phyloP scores from a whole-genome alignment of 78 protist genomes.

The Trichosphaerium sp. region DNA sequence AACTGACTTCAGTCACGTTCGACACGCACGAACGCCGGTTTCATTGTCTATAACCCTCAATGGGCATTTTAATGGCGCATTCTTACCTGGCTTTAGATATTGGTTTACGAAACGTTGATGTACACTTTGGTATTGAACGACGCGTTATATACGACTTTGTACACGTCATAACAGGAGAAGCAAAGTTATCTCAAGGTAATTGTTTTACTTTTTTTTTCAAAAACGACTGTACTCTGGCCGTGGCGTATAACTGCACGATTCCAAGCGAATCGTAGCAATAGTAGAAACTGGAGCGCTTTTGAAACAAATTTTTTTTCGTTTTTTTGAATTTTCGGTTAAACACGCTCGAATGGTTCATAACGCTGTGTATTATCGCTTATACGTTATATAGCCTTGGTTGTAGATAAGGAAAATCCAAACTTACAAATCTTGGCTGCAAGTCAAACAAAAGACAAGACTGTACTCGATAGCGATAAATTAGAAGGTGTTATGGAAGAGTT shows the following conservation, averaged over 20 bases:
- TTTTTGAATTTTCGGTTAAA: no score
- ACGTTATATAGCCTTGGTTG: slow-evolving; percentile 22
- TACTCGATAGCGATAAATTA: slow-evolving; percentile 14
- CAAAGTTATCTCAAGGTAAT: slow-evolving; percentile 9
- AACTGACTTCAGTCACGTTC: background rate
- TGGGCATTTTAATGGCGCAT: no score
- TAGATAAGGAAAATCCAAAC: slow-evolving; percentile 18
- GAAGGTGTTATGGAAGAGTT: slow-evolving; percentile 17
- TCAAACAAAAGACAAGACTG: slow-evolving; percentile 35
- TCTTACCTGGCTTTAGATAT: no score
- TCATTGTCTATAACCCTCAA: no score
- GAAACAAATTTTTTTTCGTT: no score
- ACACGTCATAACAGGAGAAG: slow-evolving; percentile 16
- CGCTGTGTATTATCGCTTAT: no score
- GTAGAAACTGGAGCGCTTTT: no score
- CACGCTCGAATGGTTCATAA: no score
- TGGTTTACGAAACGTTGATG: slow-evolving; percentile 29
- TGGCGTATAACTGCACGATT: no score
- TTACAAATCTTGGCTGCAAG: slow-evolving; percentile 21
- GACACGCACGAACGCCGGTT: background rate
- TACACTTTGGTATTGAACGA: slow-evolving; percentile 37
- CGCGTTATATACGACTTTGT: slow-evolving; percentile 31
- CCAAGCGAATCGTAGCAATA: no score
- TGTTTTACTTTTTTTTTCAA: no score
- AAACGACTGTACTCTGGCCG: no score